phyloP scores from a whole-genome alignment of 2,329 filamentous ascomycete species.

The Arthroderma uncinatum region DNA sequence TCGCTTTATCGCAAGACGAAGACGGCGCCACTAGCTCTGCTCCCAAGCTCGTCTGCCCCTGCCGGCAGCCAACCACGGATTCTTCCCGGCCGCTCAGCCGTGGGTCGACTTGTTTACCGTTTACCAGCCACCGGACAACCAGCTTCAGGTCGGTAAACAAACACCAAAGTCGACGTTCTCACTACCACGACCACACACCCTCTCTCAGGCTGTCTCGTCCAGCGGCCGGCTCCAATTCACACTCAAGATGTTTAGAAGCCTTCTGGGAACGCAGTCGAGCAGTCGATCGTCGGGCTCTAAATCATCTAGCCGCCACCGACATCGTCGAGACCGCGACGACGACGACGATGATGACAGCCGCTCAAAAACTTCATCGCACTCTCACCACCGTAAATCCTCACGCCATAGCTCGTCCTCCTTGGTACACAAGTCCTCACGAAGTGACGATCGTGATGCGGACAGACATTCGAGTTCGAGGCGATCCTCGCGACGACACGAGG shows the following conservation, averaged over 20 bases:
- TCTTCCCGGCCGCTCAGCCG: slow-evolving; percentile 4
- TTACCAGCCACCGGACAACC: slow-evolving; percentile 5
- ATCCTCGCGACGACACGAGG: slow-evolving; percentile 18
- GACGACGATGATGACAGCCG: slow-evolving; percentile 25
- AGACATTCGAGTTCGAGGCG: slow-evolving; percentile 24
- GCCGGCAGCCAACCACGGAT: slow-evolving; percentile 3
- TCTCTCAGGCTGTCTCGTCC: neutral
- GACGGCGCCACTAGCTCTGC: neutral
- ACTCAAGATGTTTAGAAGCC: slow-evolving; percentile 8
- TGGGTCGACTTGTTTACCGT: slow-evolving; percentile 3
- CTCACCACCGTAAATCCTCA: slow-evolving; percentile 11
- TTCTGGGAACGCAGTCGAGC: slow-evolving; percentile 6
- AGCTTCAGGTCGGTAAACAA: slow-evolving; percentile 1
- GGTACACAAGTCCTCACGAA: slow-evolving; percentile 33
- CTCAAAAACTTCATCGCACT: slow-evolving; percentile 22
- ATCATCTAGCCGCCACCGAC: slow-evolving; percentile 16
- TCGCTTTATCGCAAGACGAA: no score
- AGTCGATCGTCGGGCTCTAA: slow-evolving; percentile 8
- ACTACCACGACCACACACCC: neutral
- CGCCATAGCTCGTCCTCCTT: slow-evolving; percentile 20
- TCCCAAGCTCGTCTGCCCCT: neutral
- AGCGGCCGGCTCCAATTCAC: slow-evolving; percentile 2
- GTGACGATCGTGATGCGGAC: slow-evolving; percentile 38
- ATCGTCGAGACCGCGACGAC: slow-evolving; percentile 16
- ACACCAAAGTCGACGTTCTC: neutral